phyloP scores from a whole-genome alignment of 345 rosid species.

The Ailanthus altissimus region DNA sequence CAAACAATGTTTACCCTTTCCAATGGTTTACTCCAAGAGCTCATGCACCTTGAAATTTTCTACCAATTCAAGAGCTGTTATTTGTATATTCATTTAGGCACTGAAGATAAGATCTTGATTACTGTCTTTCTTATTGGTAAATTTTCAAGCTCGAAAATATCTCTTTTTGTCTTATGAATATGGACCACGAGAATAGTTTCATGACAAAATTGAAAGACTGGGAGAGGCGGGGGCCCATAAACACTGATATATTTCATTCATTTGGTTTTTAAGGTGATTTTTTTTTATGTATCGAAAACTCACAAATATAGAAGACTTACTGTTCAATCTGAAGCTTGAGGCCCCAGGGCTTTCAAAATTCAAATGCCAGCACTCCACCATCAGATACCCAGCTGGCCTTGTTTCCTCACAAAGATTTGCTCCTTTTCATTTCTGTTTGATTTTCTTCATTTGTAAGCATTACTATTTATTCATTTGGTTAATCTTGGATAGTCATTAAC shows the following conservation, averaged over 20 bases:
- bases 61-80: too few species aligned
- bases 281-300: too few species aligned
- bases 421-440: neutral
- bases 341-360: neutral
- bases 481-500: neutral
- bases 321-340: neutral
- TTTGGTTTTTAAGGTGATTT: too few species aligned
- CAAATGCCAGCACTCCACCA: neutral
- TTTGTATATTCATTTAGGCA: too few species aligned
- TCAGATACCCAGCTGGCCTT: neutral
- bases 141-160: neutral
- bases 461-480: too few species aligned
- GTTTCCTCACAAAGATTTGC: too few species aligned
- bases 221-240: conserved; percentile 8
- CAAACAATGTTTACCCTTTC: neutral
- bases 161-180: neutral
- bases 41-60: neutral
- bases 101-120: too few species aligned
- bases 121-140: too few species aligned
- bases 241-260: neutral
- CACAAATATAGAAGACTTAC: too few species aligned
- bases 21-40: neutral
- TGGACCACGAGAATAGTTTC: conserved; percentile 1
- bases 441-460: conserved; percentile 1
- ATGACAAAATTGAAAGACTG: neutral